Percentiles rank a stretch among this genome's conserved stretches.
Evolutionary conservation across 2,329 filamentous ascomycete genomes (phyloP).

Genomic region (Penicillium thymicola): DNA sequence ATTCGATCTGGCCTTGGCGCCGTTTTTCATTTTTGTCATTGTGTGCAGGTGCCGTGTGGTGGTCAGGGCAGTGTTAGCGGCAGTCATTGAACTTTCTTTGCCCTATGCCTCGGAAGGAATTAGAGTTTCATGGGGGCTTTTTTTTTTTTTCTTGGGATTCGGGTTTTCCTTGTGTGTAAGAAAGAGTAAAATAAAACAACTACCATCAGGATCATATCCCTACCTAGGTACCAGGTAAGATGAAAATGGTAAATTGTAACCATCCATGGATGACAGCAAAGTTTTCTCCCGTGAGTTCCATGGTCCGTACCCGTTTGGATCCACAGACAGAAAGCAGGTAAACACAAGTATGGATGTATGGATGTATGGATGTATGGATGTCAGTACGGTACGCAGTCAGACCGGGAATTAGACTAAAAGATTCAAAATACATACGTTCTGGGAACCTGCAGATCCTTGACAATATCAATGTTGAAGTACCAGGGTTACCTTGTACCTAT

Average conservation of each 20-base stretch:
- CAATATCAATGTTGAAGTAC: conserved; percentile 3
- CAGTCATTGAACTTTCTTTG: conserved; percentile 11
- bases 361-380: neutral
- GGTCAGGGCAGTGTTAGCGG: conserved; percentile 17
- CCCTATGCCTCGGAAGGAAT: neutral
- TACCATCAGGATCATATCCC: neutral
- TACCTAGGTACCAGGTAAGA: neutral
- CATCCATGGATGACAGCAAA: neutral
- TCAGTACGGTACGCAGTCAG: neutral
- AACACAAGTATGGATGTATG: neutral
- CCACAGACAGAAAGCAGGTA: neutral
- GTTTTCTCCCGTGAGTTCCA: neutral
- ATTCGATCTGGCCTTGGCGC: conserved; percentile 8
- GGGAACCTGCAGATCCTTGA: conserved; percentile 1
- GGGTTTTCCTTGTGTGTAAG: neutral
- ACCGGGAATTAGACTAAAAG: neutral
- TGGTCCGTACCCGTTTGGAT: neutral
- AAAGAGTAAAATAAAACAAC: neutral
- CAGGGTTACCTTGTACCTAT: neutral
- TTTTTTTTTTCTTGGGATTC: neutral
- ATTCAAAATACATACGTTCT: neutral
- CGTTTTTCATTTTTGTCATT: conserved; percentile 4
- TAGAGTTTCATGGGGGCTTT: neutral
- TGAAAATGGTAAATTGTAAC: neutral
- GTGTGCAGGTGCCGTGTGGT: conserved; percentile 11